A percentile compares a stretch with the other conserved stretches of the same genome.
phyloP scores from a whole-genome alignment of 225 moss, liverwort and hornwort genomes.

The Neckera pumila region DNA sequence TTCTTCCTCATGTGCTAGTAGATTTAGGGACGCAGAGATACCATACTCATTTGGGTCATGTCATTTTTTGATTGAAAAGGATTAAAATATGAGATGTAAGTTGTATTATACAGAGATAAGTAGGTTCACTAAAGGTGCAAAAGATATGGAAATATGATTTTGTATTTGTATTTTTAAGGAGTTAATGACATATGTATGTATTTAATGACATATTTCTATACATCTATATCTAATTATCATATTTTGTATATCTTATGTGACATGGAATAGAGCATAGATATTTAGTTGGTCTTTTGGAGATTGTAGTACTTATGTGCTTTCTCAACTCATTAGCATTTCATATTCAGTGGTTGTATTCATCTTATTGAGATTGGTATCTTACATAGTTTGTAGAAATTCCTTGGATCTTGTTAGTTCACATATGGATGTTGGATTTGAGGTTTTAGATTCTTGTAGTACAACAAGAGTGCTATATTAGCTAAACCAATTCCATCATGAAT shows the following conservation, averaged over 20 bases:
- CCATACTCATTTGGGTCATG: background rate
- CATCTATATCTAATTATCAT: background rate
- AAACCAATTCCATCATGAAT: background rate
- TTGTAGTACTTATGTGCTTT: background rate
- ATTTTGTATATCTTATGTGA: background rate
- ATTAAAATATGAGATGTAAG: background rate
- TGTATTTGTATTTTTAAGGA: too few species aligned
- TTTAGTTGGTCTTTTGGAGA: rapidly evolving
- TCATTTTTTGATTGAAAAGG: background rate
- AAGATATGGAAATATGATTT: background rate
- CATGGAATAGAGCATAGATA: background rate
- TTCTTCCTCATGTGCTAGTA: background rate
- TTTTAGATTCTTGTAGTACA: background rate
- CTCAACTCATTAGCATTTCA: too few species aligned
- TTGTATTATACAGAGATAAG: background rate
- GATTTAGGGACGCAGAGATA: background rate
- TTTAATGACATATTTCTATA: background rate
- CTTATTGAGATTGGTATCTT: too few species aligned
- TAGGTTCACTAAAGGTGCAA: background rate
- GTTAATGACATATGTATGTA: too few species aligned
- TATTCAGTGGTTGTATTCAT: background rate
- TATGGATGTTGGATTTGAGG: background rate
- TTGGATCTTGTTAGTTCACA: background rate
- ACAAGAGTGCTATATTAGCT: background rate
- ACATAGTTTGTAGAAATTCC: background rate